phyloP scores from a whole-genome alignment of 106 monocot genomes.

The Dendrobium chrysotoxum region DNA sequence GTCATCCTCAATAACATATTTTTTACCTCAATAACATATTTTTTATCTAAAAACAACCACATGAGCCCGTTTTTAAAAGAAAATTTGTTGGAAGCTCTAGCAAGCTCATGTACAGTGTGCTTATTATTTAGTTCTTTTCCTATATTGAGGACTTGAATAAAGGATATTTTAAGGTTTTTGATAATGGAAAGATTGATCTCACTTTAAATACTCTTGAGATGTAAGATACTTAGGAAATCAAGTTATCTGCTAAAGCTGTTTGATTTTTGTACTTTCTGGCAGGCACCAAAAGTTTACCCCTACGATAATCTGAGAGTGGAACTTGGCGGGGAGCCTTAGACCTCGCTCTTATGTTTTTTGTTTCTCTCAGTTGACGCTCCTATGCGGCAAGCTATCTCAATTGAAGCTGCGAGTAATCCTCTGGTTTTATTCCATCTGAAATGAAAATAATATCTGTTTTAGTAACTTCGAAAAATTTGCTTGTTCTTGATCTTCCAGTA shows the following conservation, averaged over 20 bases:
- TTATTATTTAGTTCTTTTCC: no score
- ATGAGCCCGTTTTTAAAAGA: no score
- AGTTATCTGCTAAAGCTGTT: not conserved
- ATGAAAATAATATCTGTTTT: not conserved
- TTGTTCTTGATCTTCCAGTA: not conserved
- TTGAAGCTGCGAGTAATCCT: not conserved
- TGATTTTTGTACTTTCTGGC: not conserved
- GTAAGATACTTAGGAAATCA: not conserved
- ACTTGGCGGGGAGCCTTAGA: constrained; percentile 62
- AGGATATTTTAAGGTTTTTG: not conserved
- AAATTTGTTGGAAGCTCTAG: no score
- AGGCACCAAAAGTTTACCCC: constrained; percentile 83
- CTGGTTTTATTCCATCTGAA: not conserved
- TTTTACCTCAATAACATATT: no score
- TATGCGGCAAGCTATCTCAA: not conserved
- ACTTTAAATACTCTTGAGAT: not conserved
- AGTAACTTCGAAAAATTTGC: not conserved
- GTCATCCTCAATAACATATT: no score
- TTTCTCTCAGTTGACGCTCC: no score
- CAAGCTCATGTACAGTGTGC: no score
- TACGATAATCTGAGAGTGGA: constrained; percentile 72
- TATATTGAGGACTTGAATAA: no score
- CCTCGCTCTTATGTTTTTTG: not conserved
- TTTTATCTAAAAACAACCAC: no score
- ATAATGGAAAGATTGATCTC: not conserved